Evolutionary conservation across 345 rosid species (phyloP).

Genomic region (Bruguiera parviflora): DNA sequence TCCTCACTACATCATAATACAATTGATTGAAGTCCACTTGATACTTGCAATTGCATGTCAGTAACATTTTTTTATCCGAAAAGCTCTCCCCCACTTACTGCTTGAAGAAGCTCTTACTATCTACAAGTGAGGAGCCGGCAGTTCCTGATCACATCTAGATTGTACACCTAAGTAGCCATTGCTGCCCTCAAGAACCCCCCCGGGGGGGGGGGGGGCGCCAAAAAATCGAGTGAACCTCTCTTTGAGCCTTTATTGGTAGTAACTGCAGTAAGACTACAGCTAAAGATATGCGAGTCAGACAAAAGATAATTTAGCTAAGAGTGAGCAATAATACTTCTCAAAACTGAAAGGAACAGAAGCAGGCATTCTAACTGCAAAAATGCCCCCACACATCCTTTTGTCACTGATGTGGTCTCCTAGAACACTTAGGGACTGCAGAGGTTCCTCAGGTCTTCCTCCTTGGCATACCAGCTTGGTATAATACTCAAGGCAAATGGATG

Average conservation of each 20-base stretch:
- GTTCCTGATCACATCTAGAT: not conserved
- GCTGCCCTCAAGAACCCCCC: not conserved
- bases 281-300: too few relatives aligned
- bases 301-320: too few relatives aligned
- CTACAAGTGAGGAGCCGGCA: not conserved
- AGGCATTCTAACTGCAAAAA: not conserved
- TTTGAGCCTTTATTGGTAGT: too few relatives aligned
- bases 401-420: not conserved
- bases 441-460: constrained; percentile 22
- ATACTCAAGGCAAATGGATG: constrained; percentile 17
- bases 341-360: not conserved
- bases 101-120: not conserved
- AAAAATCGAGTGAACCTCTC: too few relatives aligned
- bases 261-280: too few relatives aligned
- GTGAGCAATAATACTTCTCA: not conserved
- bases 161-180: not conserved
- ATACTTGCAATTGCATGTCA: too few relatives aligned
- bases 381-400: not conserved
- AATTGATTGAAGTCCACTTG: too few relatives aligned
- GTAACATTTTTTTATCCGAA: too few relatives aligned
- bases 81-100: not conserved
- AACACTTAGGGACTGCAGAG: constrained; percentile 21
- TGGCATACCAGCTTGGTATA: constrained; percentile 29
- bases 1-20: too few relatives aligned
- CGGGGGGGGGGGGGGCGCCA: too few relatives aligned